Base-by-base conservation (phyloP, 352 stramenopile species). In the Albugo laibachii region DNA sequence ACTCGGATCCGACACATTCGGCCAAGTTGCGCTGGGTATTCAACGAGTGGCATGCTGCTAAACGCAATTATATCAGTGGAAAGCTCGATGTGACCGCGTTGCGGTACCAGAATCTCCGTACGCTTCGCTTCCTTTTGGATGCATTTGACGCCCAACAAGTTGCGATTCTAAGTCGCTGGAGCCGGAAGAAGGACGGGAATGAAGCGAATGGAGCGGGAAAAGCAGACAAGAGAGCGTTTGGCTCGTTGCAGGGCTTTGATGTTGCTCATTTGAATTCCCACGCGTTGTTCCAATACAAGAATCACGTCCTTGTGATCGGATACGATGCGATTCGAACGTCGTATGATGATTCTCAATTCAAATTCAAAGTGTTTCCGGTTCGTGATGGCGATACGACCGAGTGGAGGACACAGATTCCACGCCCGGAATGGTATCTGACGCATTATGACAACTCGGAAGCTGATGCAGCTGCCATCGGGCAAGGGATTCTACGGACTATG, bases 21-120 rank as follows among this genome's bases (percentile, higher is more conserved):
- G 75, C 83, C 53, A 70, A 67, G 35, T 51, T 88, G 14, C 85
- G 75, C 70, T 85, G 70, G 69, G 80, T 88, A 13, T 88, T 88
- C 36, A 85, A 84, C 34, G 27, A 66, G 24, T 88, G 72, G 72
- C 59, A 56, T 11, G 61, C 73, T 36, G 63, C 64, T 1, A 81
- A 80, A 39, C 50, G 56, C 11, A 83, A 80, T 53, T 88, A 83
- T 52, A 63, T 71, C 10, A 70, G 61, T 6, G 69, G 75, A 16
- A 88, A 88, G 45, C 63, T 77, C 16, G 75, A 85, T 36, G 66
- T 74, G 24, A 67, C 65, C 0, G 62, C 69, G 16, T 81, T 84
- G 38, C 64, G 70, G 13, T 68, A 73, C 24, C 62, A 64, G 27
- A 88, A 88, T 38, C 50, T 88, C 45, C 73, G 73, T 20, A 76